Base-by-base conservation (phyloP, 768 basidiomycete species). In the Butyriboletus loyo region DNA sequence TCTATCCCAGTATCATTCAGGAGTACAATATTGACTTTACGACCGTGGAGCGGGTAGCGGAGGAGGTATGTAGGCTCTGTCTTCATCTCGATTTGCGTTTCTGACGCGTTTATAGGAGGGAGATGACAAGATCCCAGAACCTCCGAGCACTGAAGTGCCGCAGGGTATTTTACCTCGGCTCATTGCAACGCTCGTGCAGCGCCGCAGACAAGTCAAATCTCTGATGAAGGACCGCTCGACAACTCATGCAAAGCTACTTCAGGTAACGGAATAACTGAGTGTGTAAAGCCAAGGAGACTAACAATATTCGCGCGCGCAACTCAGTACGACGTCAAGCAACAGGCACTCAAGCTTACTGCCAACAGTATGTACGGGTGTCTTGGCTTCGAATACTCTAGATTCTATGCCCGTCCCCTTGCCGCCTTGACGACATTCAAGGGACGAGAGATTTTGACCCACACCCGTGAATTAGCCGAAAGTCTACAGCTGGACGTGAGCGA, bases 351-450 rank as follows among this genome's bases (percentile, higher is more conserved):
- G 73, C 84, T 98, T 31, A 99, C 97, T 5, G 97, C 97, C 44
- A 98, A 99, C 75, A 95, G 92, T 77, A 99, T 98, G 97, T 99
- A 99, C 70, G 97, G 97, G 17, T 99, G 97, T 77, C 85, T 99
- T 21, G 97, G 97, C 43, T 98, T 98, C 66, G 93, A 95, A 65
- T 89, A 93, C 61, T 98, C 97, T 10, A 77, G 97, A 45, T 98
- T 98, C 77, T 98, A 94, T 59, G 97, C 97, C 21, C 82, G 92
- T 38, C 93, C 95, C 0, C 83, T 99, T n/a, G 97, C 97, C 15
- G 93, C 97, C 39, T 80, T 99, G 43, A 98, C 95, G 21, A 99
- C 97, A 0, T 94, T 84, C 81, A 98, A 96, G 70, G 97, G 97
- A 62, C 87, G 97, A 69, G 94, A 98, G 72, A 98, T 98, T 63